Base-by-base conservation (phyloP, 305 asterid species). In the Rubia tinctorum region DNA sequence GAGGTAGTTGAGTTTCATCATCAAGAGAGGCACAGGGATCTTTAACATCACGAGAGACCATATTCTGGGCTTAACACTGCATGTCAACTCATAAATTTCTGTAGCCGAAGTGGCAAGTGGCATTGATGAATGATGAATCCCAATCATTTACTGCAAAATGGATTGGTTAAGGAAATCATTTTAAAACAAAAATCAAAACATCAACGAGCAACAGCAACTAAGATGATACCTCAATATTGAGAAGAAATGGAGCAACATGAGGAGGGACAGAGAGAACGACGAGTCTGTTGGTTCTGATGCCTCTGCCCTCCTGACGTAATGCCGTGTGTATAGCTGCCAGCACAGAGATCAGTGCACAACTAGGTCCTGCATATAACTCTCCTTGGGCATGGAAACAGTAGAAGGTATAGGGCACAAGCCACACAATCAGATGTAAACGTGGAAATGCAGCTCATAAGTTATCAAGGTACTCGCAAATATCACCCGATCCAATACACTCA, bases 181-280 rank as follows among this genome's bases (percentile, higher is more conserved):
- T 12, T 27, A 63, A 7, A 37, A 69, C 18, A 67, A 80, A 55
- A 58, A 77, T 10, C 43, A 20, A 20, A 77, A 69, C 66, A 6
- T 59, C 58, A 75, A 76, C 43, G 5, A 34, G 39, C 39, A 34
- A 34, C 4, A 85, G 66, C 77, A 78, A 68, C 72, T 71, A 71
- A 71, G 78, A 11, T 68, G 69, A 68, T 86, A 95, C 99, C 96
- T 95, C 99, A 62, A 98, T 98, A 75, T 98, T 92, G 74, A 95
- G 83, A 80, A 95, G 97, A 80, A 90, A 90, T 49, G 98, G 97
- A 34, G 98, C 98, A 69, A 84, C 96, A 78, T 88, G 88, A 3
- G 99, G 99, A 69, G 90, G 99, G 82, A 92, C 97, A 58, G 98
- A 95, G 92, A 27, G 99, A 95, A 74, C 97, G 98, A 23, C 99